Base-by-base conservation (phyloP, 1,284 basidiomycete genomes). In the Coniophora puteana region DNA sequence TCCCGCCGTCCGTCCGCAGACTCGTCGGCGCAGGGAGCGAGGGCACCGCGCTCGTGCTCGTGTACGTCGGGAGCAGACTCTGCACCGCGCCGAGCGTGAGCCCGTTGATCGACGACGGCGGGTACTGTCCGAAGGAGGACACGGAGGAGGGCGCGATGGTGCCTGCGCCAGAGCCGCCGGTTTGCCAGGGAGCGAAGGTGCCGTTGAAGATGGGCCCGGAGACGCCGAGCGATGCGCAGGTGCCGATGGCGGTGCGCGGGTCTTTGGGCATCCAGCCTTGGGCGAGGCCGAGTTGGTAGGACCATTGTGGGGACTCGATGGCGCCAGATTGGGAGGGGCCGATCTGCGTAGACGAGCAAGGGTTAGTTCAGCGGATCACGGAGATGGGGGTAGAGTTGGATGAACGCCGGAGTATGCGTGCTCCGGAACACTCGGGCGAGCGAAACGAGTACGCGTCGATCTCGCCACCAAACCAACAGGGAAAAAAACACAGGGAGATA, bases 191-290 rank as follows among this genome's bases (percentile, higher is more conserved):
- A 54, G 72, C 54, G 67, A 79, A 83, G 1, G 68, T 68, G 6
- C 80, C 80, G 52, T 71, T 58, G 55, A 86, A 90, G 8, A 65
- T 50, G 32, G 60, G 56, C 10, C 59, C 55, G 12, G 61, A 54
- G 3, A 72, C 71, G 24, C 79, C 72, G 36, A 82, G 62, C 4
- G 69, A 61, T 24, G 61, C 69, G 57, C 92, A 95, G 24, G 66
- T 74, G 20, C 92, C 92, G 17, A 68, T 40, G 2, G 81, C 76
- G 13, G 57, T 60, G 45, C 90, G 74, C 14, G 92, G 92, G 62
- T 94, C 87, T 1, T 62, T 66, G 13, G 90, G 88, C 48, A 93
- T 83, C 80, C 82, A 94, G 8, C 91, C 92, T 38, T 80, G 63
- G 51, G 77, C 61, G 30, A 91, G 69, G 25, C 92, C 92, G 46